Evolutionary conservation across 163 green algal species (phyloP).

Genomic region (Picocystis sp.): DNA sequence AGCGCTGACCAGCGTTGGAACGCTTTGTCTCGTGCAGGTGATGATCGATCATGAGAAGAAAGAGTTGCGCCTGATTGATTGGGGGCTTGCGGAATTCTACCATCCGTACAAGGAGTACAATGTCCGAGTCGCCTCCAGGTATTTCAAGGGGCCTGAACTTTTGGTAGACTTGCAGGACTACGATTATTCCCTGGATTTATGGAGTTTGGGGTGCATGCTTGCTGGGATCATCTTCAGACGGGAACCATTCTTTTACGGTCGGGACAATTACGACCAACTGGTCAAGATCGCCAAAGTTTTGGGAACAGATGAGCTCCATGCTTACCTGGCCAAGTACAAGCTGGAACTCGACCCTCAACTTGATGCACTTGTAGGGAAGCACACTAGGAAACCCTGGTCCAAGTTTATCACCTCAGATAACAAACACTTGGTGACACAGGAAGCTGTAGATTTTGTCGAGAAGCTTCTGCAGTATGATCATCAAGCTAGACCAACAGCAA

Average conservation of each 20-base stretch:
- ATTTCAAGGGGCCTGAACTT: slow-evolving; percentile 93
- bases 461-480: slow-evolving; percentile 90
- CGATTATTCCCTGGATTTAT: slow-evolving; percentile 95
- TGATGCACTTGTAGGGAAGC: slow-evolving; percentile 61
- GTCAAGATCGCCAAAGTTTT: slow-evolving; percentile 95
- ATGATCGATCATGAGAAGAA: slow-evolving; percentile 95
- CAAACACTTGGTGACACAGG: slow-evolving; percentile 66
- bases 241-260: slow-evolving; percentile 95
- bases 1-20: background rate
- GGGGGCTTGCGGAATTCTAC: slow-evolving; percentile 97
- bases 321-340: slow-evolving; percentile 88
- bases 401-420: slow-evolving; percentile 90
- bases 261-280: slow-evolving; percentile 98
- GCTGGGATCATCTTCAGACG: slow-evolving; percentile 77
- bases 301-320: slow-evolving; percentile 77
- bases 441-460: slow-evolving; percentile 93
- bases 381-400: slow-evolving; percentile 78
- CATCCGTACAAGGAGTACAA: slow-evolving; percentile 79
- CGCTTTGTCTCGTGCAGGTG: slow-evolving; percentile 26
- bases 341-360: slow-evolving; percentile 87
- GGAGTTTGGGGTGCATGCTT: slow-evolving; percentile 77
- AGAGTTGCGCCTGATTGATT: slow-evolving; percentile 94
- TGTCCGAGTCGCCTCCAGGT: slow-evolving; percentile 80
- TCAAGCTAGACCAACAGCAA: slow-evolving; percentile 69
- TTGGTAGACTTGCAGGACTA: slow-evolving; percentile 98